phyloP scores from a whole-genome alignment of 1,139 yeast species.

The Groenewaldozyma auringiensis region DNA sequence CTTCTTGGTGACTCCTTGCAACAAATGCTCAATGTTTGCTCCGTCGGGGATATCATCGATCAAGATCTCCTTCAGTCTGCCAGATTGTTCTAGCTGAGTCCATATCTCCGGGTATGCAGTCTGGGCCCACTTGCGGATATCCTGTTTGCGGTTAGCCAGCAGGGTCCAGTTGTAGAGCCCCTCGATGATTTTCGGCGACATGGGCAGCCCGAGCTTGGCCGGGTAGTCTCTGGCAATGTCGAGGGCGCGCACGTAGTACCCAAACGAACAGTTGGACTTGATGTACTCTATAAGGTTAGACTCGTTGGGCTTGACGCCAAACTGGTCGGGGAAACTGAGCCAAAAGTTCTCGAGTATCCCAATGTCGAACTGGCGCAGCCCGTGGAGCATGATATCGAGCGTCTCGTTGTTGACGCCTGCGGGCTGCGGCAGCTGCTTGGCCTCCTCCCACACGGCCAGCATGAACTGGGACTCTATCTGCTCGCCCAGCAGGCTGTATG shows the following conservation, averaged over 20 bases:
- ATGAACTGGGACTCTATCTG: slow-evolving; percentile 42
- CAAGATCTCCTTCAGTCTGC: slow-evolving; percentile 33
- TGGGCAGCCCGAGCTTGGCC: slow-evolving; percentile 42
- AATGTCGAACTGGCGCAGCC: slow-evolving; percentile 44
- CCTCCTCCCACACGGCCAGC: slow-evolving; percentile 50
- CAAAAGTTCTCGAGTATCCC: slow-evolving; percentile 59
- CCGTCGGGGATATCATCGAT: slow-evolving; percentile 10
- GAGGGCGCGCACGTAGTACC: slow-evolving; percentile 52
- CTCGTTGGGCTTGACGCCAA: slow-evolving; percentile 47
- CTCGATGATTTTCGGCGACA: slow-evolving; percentile 46
- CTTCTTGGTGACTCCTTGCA: background rate
- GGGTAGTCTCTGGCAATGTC: slow-evolving; percentile 44
- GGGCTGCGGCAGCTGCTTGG: slow-evolving; percentile 44
- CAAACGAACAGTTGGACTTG: slow-evolving; percentile 69
- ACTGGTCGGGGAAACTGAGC: slow-evolving; percentile 47
- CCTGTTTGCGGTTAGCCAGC: slow-evolving; percentile 40
- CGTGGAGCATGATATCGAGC: slow-evolving; percentile 62
- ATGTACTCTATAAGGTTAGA: slow-evolving; percentile 56
- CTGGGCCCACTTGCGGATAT: slow-evolving; percentile 49
- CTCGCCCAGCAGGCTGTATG: slow-evolving; percentile 58
- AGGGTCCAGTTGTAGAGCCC: slow-evolving; percentile 57
- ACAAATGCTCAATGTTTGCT: background rate
- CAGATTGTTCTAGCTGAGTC: slow-evolving; percentile 36
- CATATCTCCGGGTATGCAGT: slow-evolving; percentile 40
- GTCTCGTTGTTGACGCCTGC: slow-evolving; percentile 54